Conservation (phyloP, 1,284 basidiomycete species). For the Leccinum pachyderme region DNA sequence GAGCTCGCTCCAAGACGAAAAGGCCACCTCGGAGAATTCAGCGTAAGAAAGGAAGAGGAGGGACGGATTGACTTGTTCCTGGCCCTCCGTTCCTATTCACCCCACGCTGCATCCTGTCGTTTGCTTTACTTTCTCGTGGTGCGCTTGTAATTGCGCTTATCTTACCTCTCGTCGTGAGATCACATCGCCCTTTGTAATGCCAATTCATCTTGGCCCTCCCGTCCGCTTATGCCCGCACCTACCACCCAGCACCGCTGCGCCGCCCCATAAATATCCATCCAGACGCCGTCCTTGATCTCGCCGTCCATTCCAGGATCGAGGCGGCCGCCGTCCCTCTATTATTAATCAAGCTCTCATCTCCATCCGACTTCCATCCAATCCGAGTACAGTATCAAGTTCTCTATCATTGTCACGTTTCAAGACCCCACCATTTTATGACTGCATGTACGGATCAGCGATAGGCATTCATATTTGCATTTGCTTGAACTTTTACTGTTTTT, state of each 20-base stretch:
- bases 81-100: not conserved
- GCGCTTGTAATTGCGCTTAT: not conserved
- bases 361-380: not conserved
- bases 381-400: not conserved
- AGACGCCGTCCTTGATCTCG: not conserved
- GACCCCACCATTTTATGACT: not conserved
- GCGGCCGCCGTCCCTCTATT: not conserved
- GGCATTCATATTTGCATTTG: not conserved
- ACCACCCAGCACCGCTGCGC: not conserved
- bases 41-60: slow-evolving; percentile 1
- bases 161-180: not conserved
- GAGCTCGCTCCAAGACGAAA: not conserved
- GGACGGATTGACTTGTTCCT: not conserved
- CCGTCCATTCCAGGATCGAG: not conserved
- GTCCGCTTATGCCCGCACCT: not conserved
- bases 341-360: not conserved
- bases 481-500: not conserved
- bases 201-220: not conserved
- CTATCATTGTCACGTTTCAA: not conserved
- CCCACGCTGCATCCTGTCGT: not conserved
- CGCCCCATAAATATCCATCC: not conserved
- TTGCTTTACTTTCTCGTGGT: not conserved
- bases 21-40: not conserved
- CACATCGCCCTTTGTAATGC: not conserved
- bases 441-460: not conserved